phyloP scores from a whole-genome alignment of 306 rosid genomes.

The Datisca glomerata region DNA sequence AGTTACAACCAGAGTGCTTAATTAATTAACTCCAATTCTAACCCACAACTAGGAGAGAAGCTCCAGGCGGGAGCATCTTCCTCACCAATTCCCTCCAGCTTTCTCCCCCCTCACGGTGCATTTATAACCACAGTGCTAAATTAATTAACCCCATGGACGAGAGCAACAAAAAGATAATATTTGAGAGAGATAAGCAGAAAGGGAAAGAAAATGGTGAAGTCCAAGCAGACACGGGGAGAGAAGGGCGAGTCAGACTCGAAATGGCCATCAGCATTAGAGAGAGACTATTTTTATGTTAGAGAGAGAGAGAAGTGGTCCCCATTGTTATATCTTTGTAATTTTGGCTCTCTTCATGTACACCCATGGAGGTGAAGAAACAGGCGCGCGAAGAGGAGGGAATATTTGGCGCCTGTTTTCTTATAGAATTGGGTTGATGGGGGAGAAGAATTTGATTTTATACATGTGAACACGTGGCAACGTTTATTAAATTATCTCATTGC shows the following conservation, averaged over 20 bases:
- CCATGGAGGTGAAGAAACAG: too few species aligned
- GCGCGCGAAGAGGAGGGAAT: too few species aligned
- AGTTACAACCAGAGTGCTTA: conserved; percentile 11
- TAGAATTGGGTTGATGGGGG: too few species aligned
- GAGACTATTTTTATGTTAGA: too few species aligned
- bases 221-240: conserved; percentile 5
- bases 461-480: too few species aligned
- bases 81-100: conserved; percentile 72
- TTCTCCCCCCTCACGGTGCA: conserved; percentile 48
- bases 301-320: conserved; percentile 1
- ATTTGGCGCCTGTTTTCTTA: too few species aligned
- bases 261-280: background rate
- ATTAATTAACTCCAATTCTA: background rate
- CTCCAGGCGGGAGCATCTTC: conserved; percentile 92
- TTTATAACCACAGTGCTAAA: background rate
- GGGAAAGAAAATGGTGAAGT: conserved; percentile 6
- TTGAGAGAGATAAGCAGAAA: conserved; percentile 3
- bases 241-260: background rate
- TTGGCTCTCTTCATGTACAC: too few species aligned
- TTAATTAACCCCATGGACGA: conserved; percentile 16
- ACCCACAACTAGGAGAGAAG: conserved; percentile 29
- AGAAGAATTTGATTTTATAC: too few species aligned
- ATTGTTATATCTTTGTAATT: background rate
- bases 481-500: too few species aligned
- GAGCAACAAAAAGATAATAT: conserved; percentile 3